Conservation (phyloP, 83 land plant species). For the Picea abies region DNA sequence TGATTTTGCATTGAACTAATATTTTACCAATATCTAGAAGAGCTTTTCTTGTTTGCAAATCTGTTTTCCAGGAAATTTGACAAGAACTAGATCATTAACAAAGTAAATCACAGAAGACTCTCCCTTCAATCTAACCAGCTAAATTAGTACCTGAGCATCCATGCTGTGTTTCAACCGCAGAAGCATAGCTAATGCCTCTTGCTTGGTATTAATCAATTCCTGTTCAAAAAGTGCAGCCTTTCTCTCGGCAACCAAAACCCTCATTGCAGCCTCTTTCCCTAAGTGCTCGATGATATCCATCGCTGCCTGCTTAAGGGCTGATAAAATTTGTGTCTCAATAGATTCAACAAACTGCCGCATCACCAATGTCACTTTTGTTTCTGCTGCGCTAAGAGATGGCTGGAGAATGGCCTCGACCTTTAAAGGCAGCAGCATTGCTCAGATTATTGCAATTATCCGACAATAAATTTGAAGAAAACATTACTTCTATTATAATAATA, state of each 20-base stretch:
- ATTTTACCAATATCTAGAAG: neutral
- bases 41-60: neutral
- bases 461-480: neutral
- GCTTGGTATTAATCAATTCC: constrained; percentile 25
- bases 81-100: neutral
- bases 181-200: constrained; percentile 33
- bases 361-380: constrained; percentile 7
- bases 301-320: neutral
- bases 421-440: neutral
- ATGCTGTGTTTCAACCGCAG: constrained; percentile 24
- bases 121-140: neutral
- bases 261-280: constrained; percentile 48
- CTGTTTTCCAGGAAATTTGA: neutral
- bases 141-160: constrained; percentile 32
- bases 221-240: constrained; percentile 24
- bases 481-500: neutral
- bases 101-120: neutral
- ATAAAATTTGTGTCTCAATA: neutral
- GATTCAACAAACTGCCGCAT: constrained; percentile 8
- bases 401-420: constrained; percentile 7
- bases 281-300: constrained; percentile 37
- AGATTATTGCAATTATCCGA: neutral
- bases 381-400: neutral
- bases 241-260: constrained; percentile 39
- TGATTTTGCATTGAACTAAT: neutral